phyloP scores from a whole-genome alignment of 192 early-diverging fungal genomes.

The Backusella parvicylindrica region DNA sequence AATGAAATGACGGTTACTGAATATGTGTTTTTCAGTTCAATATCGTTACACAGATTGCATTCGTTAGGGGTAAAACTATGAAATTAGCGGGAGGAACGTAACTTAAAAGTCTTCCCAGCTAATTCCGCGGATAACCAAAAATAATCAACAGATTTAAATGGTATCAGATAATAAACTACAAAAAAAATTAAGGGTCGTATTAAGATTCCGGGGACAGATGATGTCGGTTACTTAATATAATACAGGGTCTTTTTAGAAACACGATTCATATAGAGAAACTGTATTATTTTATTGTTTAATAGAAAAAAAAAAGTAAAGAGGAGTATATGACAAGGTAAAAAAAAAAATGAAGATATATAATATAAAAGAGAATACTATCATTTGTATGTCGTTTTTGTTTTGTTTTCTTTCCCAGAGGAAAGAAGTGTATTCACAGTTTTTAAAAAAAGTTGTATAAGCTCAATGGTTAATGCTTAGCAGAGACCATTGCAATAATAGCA shows the following conservation, averaged over 20 bases:
- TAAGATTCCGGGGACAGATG: not conserved
- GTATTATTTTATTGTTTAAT: not conserved
- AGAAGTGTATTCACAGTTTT: not conserved
- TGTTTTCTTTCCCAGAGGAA: not conserved
- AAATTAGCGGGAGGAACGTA: not conserved
- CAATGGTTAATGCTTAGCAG: constrained; percentile 2
- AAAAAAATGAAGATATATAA: not conserved
- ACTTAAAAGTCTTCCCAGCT: not conserved
- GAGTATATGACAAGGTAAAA: not conserved
- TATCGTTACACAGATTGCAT: not conserved
- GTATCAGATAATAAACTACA: not conserved
- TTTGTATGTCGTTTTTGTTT: not conserved
- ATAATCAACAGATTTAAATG: not conserved
- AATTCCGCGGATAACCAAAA: not conserved
- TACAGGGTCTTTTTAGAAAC: not conserved
- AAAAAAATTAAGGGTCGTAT: not conserved
- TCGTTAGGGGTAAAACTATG: not conserved
- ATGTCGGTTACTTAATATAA: not conserved
- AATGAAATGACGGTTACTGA: not conserved
- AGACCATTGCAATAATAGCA: constrained; percentile 44
- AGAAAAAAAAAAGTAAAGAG: not conserved
- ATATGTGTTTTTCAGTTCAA: not conserved
- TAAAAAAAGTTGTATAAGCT: not conserved
- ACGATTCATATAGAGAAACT: not conserved
- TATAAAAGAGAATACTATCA: not conserved